phyloP scores from a whole-genome alignment of 148 eudicot species.

The Rhododendron griersonianum region DNA sequence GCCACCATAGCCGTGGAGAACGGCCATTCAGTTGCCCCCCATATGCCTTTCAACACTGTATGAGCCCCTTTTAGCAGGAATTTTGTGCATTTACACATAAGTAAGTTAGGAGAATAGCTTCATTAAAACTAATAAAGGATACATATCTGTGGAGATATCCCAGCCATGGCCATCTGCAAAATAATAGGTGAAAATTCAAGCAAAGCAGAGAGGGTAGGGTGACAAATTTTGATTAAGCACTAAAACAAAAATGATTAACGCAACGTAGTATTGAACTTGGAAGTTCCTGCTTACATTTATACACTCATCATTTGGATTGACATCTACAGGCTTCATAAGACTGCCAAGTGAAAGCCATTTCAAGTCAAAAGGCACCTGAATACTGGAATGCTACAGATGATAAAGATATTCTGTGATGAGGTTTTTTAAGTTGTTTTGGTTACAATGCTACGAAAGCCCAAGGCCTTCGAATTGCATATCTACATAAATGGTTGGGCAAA shows the following conservation, averaged over 20 bases:
- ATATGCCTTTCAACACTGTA: neutral
- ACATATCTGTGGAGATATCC: conserved; percentile 83
- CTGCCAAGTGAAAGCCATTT: conserved; percentile 35
- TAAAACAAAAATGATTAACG: neutral
- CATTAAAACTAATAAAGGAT: conserved; percentile 42
- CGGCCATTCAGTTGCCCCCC: conserved; percentile 11
- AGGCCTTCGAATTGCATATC: neutral
- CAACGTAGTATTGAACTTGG: neutral
- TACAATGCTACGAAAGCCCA: neutral
- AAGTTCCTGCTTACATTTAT: conserved; percentile 58
- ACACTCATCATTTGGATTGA: conserved; percentile 88
- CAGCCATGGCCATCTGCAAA: conserved; percentile 79
- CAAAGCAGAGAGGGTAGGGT: neutral
- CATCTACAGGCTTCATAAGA: conserved; percentile 82
- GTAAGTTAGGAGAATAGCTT: neutral
- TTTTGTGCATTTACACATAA: neutral
- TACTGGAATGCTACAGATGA: neutral
- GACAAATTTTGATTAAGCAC: neutral
- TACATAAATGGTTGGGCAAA: neutral
- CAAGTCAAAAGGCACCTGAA: conserved; percentile 1
- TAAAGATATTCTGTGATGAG: neutral
- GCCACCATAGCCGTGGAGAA: neutral
- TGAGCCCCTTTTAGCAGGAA: neutral
- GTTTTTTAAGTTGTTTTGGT: neutral
- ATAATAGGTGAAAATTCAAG: conserved; percentile 1